These are phyloP conservation scores for Pseudogymnoascus sp. DNA, from an alignment of 2,329 filamentous ascomycete genomes.

Conservation along the genomic window DNA sequence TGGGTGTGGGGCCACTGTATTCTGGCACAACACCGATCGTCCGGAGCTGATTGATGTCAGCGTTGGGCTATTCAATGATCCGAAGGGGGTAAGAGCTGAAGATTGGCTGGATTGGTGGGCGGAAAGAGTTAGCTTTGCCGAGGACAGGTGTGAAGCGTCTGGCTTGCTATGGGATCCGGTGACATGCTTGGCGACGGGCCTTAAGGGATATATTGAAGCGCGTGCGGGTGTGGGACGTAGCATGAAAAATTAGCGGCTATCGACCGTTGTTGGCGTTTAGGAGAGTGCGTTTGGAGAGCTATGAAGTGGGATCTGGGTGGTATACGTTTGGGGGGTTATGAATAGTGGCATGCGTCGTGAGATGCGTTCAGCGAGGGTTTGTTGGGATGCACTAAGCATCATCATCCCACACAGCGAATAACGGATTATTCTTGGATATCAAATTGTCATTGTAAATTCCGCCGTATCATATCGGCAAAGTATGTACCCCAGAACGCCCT, in stretches of 20 bases:
- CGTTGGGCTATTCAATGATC: slow-evolving; percentile 47
- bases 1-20: slow-evolving; percentile 55
- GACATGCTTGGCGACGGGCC: background rate
- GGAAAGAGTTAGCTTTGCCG: slow-evolving; percentile 47
- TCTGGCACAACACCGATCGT: slow-evolving; percentile 50
- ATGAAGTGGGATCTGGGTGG: background rate
- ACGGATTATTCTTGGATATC: background rate
- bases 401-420: background rate
- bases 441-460: background rate
- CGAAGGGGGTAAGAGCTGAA: slow-evolving; percentile 47
- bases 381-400: background rate
- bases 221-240: background rate
- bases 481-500: slow-evolving; percentile 10
- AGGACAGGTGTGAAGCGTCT: slow-evolving; percentile 11
- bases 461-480: background rate
- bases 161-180: slow-evolving; percentile 4
- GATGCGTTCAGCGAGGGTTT: background rate
- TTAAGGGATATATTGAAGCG: background rate
- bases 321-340: background rate
- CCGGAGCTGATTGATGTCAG: slow-evolving; percentile 56
- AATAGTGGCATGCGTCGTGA: background rate
- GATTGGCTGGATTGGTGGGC: slow-evolving; percentile 56
- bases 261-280: background rate
- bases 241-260: background rate
- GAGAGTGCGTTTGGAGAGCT: no score